phyloP scores from a whole-genome alignment of 805 yeast species.

The Starmerella tilneyi region DNA sequence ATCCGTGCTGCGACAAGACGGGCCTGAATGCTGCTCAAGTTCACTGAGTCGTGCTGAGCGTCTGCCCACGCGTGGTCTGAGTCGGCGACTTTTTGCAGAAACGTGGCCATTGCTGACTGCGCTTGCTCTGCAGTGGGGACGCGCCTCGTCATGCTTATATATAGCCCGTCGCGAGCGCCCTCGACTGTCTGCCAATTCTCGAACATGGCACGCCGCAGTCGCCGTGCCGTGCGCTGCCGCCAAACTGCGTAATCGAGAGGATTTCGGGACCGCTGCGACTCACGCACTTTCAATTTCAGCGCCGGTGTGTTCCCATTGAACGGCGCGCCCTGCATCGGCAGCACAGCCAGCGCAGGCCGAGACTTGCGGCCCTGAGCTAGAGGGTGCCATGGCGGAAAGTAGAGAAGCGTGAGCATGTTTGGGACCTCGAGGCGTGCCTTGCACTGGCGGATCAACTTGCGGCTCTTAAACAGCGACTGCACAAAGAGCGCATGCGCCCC shows the following conservation, averaged over 20 bases:
- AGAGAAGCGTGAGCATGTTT: constrained; percentile 3
- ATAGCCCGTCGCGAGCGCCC: constrained; percentile 20
- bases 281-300: neutral
- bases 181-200: constrained; percentile 6
- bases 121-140: constrained; percentile 14
- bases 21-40: neutral
- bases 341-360: constrained; percentile 21
- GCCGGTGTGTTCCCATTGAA: constrained; percentile 19
- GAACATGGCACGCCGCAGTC: constrained; percentile 16
- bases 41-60: neutral
- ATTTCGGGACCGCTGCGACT: constrained; percentile 1
- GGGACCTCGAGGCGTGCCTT: neutral
- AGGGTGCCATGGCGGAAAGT: constrained; percentile 26
- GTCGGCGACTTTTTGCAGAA: neutral
- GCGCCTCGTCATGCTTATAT: constrained; percentile 11
- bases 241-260: constrained; percentile 23
- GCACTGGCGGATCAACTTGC: constrained; percentile 2
- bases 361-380: constrained; percentile 22
- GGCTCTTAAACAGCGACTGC: constrained; percentile 5
- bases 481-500: constrained; percentile 13
- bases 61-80: constrained; percentile 16
- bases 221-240: constrained; percentile 18
- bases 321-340: constrained; percentile 11
- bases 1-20: constrained; percentile 1
- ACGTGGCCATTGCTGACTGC: neutral